Evolutionary conservation across 2,329 filamentous ascomycete species (phyloP).

Genomic region (Coniella lustricola): DNA sequence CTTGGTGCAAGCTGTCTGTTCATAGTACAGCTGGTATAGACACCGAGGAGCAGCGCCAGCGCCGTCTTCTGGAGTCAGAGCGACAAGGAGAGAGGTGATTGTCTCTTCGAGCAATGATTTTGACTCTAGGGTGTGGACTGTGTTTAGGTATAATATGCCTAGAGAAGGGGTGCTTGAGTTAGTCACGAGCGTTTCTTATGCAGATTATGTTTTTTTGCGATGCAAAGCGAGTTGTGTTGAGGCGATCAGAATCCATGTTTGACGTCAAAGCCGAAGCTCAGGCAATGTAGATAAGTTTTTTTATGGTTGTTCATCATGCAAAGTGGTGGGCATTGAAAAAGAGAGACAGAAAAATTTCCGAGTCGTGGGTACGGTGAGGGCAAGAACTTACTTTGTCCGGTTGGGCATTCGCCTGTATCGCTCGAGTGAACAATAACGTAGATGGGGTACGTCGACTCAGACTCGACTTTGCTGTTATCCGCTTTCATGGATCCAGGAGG

Average conservation of each 20-base stretch:
- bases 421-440: constrained; percentile 70
- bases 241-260: constrained; percentile 71
- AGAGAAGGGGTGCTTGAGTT: constrained; percentile 24
- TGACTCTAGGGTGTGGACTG: constrained; percentile 29
- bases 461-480: constrained; percentile 25
- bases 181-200: not conserved
- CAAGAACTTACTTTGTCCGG: constrained; percentile 74
- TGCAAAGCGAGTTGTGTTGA: constrained; percentile 16
- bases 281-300: constrained; percentile 99
- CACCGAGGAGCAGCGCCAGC: constrained; percentile 22
- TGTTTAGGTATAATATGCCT: constrained; percentile 36
- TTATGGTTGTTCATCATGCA: constrained; percentile 69
- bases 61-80: constrained; percentile 21
- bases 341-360: constrained; percentile 15
- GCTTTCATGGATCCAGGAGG: constrained; percentile 43
- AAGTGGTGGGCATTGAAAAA: constrained; percentile 26
- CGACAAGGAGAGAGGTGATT: constrained; percentile 33
- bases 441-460: constrained; percentile 39
- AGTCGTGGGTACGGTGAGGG: constrained; percentile 9
- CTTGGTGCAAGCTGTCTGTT: constrained; percentile 31
- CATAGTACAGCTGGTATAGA: constrained; percentile 49
- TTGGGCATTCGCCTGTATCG: constrained; percentile 86
- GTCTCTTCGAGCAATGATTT: constrained; percentile 33
- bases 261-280: constrained; percentile 82
- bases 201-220: constrained; percentile 8